phyloP scores from a whole-genome alignment of 2,329 filamentous ascomycete genomes.

The Neoscytalidium dimidiatum region DNA sequence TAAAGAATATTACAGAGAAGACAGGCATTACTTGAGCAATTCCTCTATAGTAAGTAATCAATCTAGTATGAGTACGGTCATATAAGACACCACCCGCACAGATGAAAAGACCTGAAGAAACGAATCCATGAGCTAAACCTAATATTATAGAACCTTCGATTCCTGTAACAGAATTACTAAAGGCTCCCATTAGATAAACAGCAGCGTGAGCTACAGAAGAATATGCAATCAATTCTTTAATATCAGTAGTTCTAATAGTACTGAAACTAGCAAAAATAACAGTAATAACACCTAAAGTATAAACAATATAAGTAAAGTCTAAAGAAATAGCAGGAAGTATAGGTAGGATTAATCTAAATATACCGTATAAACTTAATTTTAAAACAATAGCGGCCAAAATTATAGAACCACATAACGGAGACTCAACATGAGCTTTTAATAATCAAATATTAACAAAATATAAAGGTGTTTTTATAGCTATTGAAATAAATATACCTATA shows the following conservation, averaged over 20 bases:
- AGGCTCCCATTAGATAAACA: slow-evolving; percentile 30
- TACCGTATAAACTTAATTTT: slow-evolving; percentile 32
- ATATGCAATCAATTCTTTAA: slow-evolving; percentile 33
- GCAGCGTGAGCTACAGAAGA: slow-evolving; percentile 30
- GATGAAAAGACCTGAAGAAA: slow-evolving; percentile 33
- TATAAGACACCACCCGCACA: slow-evolving; percentile 32
- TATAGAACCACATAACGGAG: slow-evolving; percentile 30
- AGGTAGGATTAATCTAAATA: slow-evolving; percentile 33
- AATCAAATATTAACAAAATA: slow-evolving; percentile 31
- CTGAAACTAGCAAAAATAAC: slow-evolving; percentile 30
- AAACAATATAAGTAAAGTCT: slow-evolving; percentile 28
- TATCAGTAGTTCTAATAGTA: slow-evolving; percentile 31
- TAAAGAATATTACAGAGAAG: slow-evolving; percentile 35
- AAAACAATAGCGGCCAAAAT: slow-evolving; percentile 31
- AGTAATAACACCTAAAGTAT: slow-evolving; percentile 30
- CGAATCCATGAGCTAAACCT: slow-evolving; percentile 34
- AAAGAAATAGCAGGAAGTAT: slow-evolving; percentile 30
- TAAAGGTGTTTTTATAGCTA: slow-evolving; percentile 31
- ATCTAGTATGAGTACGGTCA: slow-evolving; percentile 32
- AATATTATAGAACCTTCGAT: slow-evolving; percentile 32
- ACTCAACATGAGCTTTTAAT: slow-evolving; percentile 28
- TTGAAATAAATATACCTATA: slow-evolving; percentile 31
- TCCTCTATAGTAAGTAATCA: slow-evolving; percentile 34
- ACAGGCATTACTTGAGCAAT: slow-evolving; percentile 33
- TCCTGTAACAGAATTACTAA: slow-evolving; percentile 33